A percentile compares a stretch with the other conserved stretches of the same genome.
Evolutionary conservation across 2,329 filamentous ascomycete genomes (phyloP).

Genomic region (Emergomyces pasteurianus): DNA sequence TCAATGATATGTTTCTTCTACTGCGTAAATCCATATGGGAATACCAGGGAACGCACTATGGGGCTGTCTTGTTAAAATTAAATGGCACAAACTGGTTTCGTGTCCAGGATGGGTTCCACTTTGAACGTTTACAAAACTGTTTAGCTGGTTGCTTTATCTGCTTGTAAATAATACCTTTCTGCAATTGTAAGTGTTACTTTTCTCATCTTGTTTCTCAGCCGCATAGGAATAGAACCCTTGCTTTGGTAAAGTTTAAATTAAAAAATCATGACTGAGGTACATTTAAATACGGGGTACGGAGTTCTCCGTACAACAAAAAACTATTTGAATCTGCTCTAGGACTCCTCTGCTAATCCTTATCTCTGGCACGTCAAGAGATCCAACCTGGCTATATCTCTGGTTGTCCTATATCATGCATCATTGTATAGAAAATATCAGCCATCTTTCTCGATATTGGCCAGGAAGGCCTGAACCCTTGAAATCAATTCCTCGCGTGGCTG

Average conservation of each 20-base stretch:
- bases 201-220: neutral
- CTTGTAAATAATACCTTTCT: conserved; percentile 1
- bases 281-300: neutral
- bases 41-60: neutral
- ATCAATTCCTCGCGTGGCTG: conserved; percentile 25
- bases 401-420: neutral
- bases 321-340: neutral
- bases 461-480: conserved; percentile 23
- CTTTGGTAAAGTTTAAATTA: neutral
- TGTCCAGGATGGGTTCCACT: neutral
- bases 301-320: no score
- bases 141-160: neutral
- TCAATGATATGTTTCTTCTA: neutral
- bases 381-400: neutral
- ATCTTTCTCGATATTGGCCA: conserved; percentile 17
- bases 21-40: neutral
- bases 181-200: neutral
- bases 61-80: neutral
- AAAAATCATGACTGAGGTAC: neutral
- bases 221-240: neutral
- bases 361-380: neutral
- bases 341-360: neutral
- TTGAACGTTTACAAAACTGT: neutral
- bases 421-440: neutral
- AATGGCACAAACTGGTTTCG: neutral